These are phyloP conservation scores for Thalassiosira livingstoniorum DNA, from an alignment of 352 stramenopile genomes.

Conservation along the genomic window DNA sequence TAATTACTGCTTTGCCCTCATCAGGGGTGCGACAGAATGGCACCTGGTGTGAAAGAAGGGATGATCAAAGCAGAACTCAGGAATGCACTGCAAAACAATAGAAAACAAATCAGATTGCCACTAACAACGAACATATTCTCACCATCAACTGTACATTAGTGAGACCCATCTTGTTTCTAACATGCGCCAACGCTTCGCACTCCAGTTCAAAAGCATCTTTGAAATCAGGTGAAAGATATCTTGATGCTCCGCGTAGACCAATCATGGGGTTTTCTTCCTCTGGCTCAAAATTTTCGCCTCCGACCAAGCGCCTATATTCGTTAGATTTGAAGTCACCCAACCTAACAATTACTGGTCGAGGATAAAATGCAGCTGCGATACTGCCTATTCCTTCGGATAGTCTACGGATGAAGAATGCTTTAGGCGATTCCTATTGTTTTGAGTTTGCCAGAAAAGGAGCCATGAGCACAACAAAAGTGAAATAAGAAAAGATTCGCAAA, in stretches of 20 bases:
- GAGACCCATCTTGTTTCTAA: slow-evolving; percentile 61
- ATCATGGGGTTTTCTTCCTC: slow-evolving; percentile 69
- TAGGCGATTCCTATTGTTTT: slow-evolving; percentile 42
- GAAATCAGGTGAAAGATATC: slow-evolving; percentile 56
- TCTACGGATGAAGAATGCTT: slow-evolving; percentile 53
- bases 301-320: slow-evolving; percentile 56
- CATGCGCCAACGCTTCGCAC: slow-evolving; percentile 49
- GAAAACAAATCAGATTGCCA: too few species aligned
- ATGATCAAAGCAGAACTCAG: background rate
- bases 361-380: slow-evolving; percentile 60
- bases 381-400: slow-evolving; percentile 57
- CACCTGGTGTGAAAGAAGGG: background rate
- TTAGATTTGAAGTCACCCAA: slow-evolving; percentile 65
- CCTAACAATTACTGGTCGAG: slow-evolving; percentile 54
- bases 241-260: slow-evolving; percentile 47
- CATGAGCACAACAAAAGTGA: too few species aligned
- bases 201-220: slow-evolving; percentile 59
- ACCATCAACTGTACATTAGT: slow-evolving; percentile 63
- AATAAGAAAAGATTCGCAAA: background rate
- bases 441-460: too few species aligned
- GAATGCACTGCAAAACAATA: too few species aligned
- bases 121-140: background rate
- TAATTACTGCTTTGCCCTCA: slow-evolving; percentile 54
- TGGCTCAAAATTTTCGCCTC: slow-evolving; percentile 60
- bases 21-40: slow-evolving; percentile 61